These are phyloP conservation scores for Aspergillus cristatus DNA, from an alignment of 495 filamentous ascomycete species.

Conservation along the genomic window DNA sequence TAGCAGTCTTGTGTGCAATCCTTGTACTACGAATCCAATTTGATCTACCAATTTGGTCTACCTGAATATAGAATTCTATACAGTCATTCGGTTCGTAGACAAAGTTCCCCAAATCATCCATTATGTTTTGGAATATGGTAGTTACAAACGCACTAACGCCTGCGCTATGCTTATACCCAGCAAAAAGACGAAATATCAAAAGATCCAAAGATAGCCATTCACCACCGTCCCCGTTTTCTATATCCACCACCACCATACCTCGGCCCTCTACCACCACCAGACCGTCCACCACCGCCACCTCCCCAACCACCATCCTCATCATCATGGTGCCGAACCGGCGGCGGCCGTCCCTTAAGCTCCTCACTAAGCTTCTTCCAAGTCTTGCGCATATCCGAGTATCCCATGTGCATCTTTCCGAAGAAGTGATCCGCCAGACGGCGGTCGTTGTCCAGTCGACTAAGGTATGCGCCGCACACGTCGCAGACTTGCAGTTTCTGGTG, in stretches of 20 bases:
- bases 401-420: constrained; percentile 98
- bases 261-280: constrained; percentile 24
- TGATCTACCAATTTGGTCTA: no score
- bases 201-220: constrained; percentile 6
- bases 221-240: constrained; percentile 34
- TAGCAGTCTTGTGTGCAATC: no score
- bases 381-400: constrained; percentile 95
- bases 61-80: no score
- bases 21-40: no score
- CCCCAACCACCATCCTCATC: constrained; percentile 45
- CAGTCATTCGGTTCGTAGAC: no score
- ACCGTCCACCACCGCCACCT: constrained; percentile 39
- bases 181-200: constrained; percentile 9
- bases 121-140: no score
- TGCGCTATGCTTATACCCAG: constrained; percentile 36
- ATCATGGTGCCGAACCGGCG: constrained; percentile 47
- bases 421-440: constrained; percentile 91
- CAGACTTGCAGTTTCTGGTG: constrained; percentile 98
- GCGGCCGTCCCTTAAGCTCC: constrained; percentile 67
- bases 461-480: constrained; percentile 94
- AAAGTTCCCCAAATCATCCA: no score
- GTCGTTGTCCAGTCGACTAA: constrained; percentile 88
- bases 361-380: constrained; percentile 76
- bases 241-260: constrained; percentile 34
- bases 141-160: constrained; percentile 22